Evolutionary conservation across 768 basidiomycete genomes (phyloP), one percentile per base, ranked within the genome.

Genomic region (Termitomyces sp.): DNA sequence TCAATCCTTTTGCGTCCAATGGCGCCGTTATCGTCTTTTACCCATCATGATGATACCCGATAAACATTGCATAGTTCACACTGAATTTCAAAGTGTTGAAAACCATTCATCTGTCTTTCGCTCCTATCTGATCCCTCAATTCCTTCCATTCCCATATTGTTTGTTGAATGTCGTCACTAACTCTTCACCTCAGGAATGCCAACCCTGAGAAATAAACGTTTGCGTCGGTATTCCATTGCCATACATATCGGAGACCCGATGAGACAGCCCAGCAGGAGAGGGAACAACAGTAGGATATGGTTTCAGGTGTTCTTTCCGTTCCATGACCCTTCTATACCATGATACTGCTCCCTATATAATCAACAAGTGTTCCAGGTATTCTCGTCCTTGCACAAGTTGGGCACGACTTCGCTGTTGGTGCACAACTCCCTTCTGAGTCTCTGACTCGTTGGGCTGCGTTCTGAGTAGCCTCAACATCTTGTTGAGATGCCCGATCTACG

Each of bases 61-160:
- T 70, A 72, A 76, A 74, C 72, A 77, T 78, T 72, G 88, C 93
- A 94, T 94, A 94, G 94, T 95, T 94, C 92, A 95, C 90, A 86
- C 93, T 87, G 92, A 96, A 91, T 73, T 74, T 52, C 70, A 74
- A 72, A 68, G 73, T 94, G 92, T 90, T 86, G 89, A 94, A 76
- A 87, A 81, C 74, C 75, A 83, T 79, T 64, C 86, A 92, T 91
- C 88, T 83, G 92, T 97, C 94, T 95, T 95, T 95, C 94, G 93
- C 94, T 95, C 92, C 93, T 95, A 95, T 95, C 92, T 95, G 94
- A 95, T 73, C 60, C 63, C 2, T 26, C 26, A 2, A 26, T 55
- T 52, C 45, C 56, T 54, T 65, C 54, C 60, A 58, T 56, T 53
- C 45, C 46, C 62, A 36, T 63, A 32, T 40, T 40, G n/a, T 46